Evolutionary conservation across 1,284 basidiomycete species (phyloP).

Genomic region (Ustilago sp.): DNA sequence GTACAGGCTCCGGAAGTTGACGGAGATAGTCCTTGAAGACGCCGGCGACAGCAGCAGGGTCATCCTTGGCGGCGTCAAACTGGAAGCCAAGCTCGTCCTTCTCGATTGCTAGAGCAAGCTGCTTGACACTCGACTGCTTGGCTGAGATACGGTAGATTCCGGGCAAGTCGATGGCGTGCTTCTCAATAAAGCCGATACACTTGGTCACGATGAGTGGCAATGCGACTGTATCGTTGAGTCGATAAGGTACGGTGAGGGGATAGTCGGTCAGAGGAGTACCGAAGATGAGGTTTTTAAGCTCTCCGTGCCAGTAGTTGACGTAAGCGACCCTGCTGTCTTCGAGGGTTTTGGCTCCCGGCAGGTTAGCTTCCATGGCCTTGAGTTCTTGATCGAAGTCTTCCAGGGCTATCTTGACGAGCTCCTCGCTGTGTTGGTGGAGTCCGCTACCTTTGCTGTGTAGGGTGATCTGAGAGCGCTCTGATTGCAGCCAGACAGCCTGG

Average conservation of each 20-base stretch:
- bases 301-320: conserved; percentile 82
- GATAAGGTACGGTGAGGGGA: conserved; percentile 74
- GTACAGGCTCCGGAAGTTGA: conserved; percentile 92
- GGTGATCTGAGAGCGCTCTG: conserved; percentile 48
- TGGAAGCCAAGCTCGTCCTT: conserved; percentile 86
- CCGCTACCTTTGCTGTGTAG: conserved; percentile 49
- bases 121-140: conserved; percentile 84
- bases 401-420: conserved; percentile 78
- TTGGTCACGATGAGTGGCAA: conserved; percentile 84
- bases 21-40: conserved; percentile 92
- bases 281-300: conserved; percentile 83
- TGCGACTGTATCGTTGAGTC: conserved; percentile 44
- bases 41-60: conserved; percentile 88
- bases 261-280: conserved; percentile 93
- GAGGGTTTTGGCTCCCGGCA: conserved; percentile 70
- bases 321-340: conserved; percentile 78
- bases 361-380: conserved; percentile 74
- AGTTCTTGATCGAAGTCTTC: conserved; percentile 76
- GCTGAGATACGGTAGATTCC: conserved; percentile 79
- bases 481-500: conserved; percentile 56
- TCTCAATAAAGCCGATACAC: conserved; percentile 86
- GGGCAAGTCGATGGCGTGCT: conserved; percentile 72
- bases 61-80: conserved; percentile 81
- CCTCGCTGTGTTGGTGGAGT: conserved; percentile 71
- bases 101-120: conserved; percentile 88